Conservation (phyloP, 164 flowering plant genomes). For the Hamamelis virginiana region DNA sequence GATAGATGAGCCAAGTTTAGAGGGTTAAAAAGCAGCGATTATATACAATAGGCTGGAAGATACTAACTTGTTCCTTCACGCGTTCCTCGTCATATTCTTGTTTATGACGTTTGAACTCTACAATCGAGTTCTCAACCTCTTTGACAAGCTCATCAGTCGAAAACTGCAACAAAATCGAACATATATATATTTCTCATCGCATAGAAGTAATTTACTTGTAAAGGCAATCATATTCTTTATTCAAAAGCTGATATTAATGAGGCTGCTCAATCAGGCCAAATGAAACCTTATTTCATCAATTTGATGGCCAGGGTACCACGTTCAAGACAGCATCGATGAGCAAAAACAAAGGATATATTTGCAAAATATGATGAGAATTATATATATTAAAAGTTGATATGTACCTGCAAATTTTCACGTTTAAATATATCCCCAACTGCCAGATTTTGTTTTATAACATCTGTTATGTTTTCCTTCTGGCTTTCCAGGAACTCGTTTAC, state of each 20-base stretch:
- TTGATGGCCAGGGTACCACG: no score
- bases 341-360: no score
- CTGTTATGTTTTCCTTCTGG: slow-evolving; percentile 64
- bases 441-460: slow-evolving; percentile 68
- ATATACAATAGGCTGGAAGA: neutral
- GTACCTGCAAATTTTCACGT: slow-evolving; percentile 82
- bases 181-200: neutral
- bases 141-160: slow-evolving; percentile 77
- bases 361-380: no score
- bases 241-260: no score
- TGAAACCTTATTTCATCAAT: no score
- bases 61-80: slow-evolving; percentile 38
- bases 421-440: slow-evolving; percentile 88
- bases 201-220: no score
- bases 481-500: slow-evolving; percentile 66
- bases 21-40: no score
- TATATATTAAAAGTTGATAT: no score
- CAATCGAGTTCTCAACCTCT: slow-evolving; percentile 83
- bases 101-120: slow-evolving; percentile 67
- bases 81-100: slow-evolving; percentile 63
- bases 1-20: no score
- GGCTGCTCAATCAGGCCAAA: no score
- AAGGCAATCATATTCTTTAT: no score
- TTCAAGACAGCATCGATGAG: no score
- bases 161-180: slow-evolving; percentile 40